Percentiles rank a stretch among this genome's conserved stretches.
Evolutionary conservation across 805 yeast genomes (phyloP).

Genomic region (Candida montana): DNA sequence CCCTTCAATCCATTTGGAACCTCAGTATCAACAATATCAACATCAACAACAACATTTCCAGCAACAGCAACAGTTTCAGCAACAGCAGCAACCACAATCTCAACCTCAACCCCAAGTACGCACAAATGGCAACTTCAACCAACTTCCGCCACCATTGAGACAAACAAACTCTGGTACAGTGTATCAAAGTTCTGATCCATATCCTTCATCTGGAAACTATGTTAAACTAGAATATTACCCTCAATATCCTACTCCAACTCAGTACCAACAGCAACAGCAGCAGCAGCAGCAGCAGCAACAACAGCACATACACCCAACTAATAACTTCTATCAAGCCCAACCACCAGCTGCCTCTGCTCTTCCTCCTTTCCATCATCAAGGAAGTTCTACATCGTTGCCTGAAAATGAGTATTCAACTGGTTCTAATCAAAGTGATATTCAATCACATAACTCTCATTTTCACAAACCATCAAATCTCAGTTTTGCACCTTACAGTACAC

Average conservation of each 20-base stretch:
- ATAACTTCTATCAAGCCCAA: no score
- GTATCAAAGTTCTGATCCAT: background rate
- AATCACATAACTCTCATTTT: no score
- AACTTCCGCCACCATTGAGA: background rate
- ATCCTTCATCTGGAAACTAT: background rate
- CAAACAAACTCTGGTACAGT: background rate
- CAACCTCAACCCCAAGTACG: background rate
- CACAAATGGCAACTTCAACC: background rate
- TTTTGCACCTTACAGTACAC: background rate
- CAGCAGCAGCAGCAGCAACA: background rate
- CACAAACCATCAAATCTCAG: background rate
- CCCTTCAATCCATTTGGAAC: slow-evolving; percentile 15
- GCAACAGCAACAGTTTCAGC: background rate
- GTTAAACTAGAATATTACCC: background rate
- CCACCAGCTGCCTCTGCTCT: no score
- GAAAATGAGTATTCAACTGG: background rate
- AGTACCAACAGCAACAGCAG: slow-evolving; percentile 2
- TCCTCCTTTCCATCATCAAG: no score
- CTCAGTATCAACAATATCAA: slow-evolving; percentile 10
- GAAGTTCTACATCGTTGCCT: background rate
- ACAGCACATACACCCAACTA: background rate
- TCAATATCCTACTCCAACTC: slow-evolving; percentile 1
- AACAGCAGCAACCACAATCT: background rate
- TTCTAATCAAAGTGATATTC: no score
- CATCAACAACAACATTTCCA: background rate